Evolutionary conservation across 2,329 filamentous ascomycete genomes (phyloP), one percentile per base, ranked within the genome.

Genomic region (Raffaelea arxii): DNA sequence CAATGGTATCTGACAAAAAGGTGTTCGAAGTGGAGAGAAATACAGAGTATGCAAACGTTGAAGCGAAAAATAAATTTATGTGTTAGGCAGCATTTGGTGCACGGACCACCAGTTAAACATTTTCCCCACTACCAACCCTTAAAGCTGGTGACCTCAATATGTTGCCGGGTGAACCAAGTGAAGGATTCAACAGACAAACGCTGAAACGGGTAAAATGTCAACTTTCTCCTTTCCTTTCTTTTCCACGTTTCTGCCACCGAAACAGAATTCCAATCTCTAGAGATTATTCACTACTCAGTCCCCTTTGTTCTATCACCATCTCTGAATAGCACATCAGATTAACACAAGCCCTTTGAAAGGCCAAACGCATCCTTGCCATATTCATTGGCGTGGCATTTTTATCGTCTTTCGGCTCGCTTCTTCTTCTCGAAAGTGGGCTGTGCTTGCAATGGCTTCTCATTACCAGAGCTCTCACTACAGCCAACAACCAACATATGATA

Each of bases 381-480:
- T 32, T 32, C 27, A 32, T 32, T 32, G 30, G 6, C 6, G 6
- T 6, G 35, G 6, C 14, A n/a, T 9, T 43, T 16, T 21, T 40
- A 22, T 42, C 18, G n/a, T 40, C 22, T 39, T 32, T 41, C 14
- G 21, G 5, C 23, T 30, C 21, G 16, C 25, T 27, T 36, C 21
- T 25, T 25, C 12, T 40, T 16, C 11, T 21, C 30, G 3, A 23
- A 10, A 6, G 16, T 6, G 16, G 25, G 6, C 19, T 37, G 12
- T 27, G 19, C 4, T 19, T n/a, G 30, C 9, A 23, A 78, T 78
- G 74, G 67, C 74, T 61, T 70, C 71, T 49, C 70, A 75, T 54
- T 71, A 73, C 55, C 74, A 73, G 65, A 74, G 68, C 60, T 76
- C 74, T 43, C 68, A 76, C 61, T 72, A 75, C 65, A 59, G 61